Percentiles rank a stretch among this genome's conserved stretches.
phyloP scores from a whole-genome alignment of 345 rosid genomes.

The Brassica cretica region DNA sequence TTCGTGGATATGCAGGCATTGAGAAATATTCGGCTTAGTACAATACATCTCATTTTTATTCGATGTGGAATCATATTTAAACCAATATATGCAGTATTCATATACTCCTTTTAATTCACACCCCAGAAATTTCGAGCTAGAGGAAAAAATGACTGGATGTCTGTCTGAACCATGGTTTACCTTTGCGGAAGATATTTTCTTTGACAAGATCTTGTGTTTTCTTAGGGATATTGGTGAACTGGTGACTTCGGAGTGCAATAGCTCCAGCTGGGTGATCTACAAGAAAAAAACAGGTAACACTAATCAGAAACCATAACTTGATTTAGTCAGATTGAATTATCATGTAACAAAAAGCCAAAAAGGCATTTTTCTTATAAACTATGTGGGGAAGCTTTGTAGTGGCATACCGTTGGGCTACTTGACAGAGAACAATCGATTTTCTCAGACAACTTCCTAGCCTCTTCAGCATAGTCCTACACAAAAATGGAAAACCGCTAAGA shows the following conservation, averaged over 20 bases:
- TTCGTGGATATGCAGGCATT: neutral
- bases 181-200: slow-evolving; percentile 63
- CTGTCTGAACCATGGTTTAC: slow-evolving; percentile 42
- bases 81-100: neutral
- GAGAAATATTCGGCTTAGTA: neutral
- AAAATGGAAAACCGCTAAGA: slow-evolving; percentile 21
- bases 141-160: neutral
- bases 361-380: neutral
- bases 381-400: slow-evolving; percentile 21
- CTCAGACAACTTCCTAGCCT: slow-evolving; percentile 57
- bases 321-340: neutral
- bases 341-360: neutral
- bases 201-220: slow-evolving; percentile 53
- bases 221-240: slow-evolving; percentile 55
- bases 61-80: neutral
- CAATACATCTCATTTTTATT: neutral
- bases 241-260: slow-evolving; percentile 55
- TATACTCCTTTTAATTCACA: slow-evolving; percentile 4
- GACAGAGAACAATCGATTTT: slow-evolving; percentile 59
- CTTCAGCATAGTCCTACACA: slow-evolving; percentile 63
- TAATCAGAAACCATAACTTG: slow-evolving; percentile 13
- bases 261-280: slow-evolving; percentile 72
- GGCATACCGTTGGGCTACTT: slow-evolving; percentile 52
- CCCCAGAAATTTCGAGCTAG: slow-evolving; percentile 1
- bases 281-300: slow-evolving; percentile 24